Conservation (phyloP, 805 yeast genomes). For the Pichia californica region DNA sequence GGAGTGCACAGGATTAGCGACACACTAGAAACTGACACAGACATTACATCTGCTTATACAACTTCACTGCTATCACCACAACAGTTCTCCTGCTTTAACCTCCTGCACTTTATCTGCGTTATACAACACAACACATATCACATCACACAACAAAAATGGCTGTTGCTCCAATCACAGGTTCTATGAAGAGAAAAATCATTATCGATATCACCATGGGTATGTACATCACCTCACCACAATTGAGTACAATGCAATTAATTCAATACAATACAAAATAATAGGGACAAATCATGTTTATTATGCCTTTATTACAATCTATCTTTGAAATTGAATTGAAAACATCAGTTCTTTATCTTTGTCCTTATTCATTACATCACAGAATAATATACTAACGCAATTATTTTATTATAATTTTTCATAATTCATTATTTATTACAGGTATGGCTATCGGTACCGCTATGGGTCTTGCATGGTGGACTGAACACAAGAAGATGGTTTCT, state of each 20-base stretch:
- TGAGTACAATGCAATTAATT: neutral
- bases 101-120: neutral
- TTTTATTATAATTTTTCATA: neutral
- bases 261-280: no score
- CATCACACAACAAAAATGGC: conserved; percentile 41
- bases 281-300: no score
- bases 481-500: conserved; percentile 67
- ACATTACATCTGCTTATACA: no score
- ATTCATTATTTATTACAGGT: neutral
- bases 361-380: no score
- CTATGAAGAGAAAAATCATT: conserved; percentile 72
- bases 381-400: conserved; percentile 23
- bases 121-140: neutral
- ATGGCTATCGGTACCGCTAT: conserved; percentile 34
- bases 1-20: no score
- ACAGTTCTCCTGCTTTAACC: no score
- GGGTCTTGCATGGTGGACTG: conserved; percentile 76
- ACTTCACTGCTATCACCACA: no score
- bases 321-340: no score
- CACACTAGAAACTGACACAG: no score
- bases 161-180: conserved; percentile 81
- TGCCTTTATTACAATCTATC: no score
- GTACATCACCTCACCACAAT: neutral
- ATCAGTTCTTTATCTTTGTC: no score
- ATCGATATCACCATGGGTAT: conserved; percentile 68